Evolutionary conservation across 2,329 filamentous ascomycete genomes (phyloP).

Genomic region (Thermochaetoides dissita): DNA sequence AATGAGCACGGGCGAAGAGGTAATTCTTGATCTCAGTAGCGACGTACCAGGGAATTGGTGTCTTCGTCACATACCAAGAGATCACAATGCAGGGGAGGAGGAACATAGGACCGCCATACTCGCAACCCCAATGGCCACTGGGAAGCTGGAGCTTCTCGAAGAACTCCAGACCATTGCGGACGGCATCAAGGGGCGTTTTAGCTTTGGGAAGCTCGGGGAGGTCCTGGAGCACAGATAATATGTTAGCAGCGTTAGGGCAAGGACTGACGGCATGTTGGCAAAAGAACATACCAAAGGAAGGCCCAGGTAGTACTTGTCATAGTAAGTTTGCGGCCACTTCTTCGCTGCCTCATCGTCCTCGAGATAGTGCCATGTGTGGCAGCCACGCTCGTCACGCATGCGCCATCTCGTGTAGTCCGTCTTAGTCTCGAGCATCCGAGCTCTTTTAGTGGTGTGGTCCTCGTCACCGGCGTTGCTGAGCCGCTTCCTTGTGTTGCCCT

Average conservation of each 20-base stretch:
- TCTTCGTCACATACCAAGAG: slow-evolving; percentile 78
- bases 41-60: slow-evolving; percentile 65
- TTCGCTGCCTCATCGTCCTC: slow-evolving; percentile 55
- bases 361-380: slow-evolving; percentile 91
- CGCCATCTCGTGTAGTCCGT: slow-evolving; percentile 80
- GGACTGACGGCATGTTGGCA: not conserved
- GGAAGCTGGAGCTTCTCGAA: slow-evolving; percentile 81
- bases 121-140: slow-evolving; percentile 88
- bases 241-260: not conserved
- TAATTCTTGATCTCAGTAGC: slow-evolving; percentile 87
- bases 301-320: slow-evolving; percentile 83
- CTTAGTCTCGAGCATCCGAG: slow-evolving; percentile 35
- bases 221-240: slow-evolving; percentile 33
- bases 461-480: slow-evolving; percentile 23
- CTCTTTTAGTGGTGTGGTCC: slow-evolving; percentile 26
- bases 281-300: slow-evolving; percentile 52
- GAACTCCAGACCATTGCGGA: slow-evolving; percentile 71
- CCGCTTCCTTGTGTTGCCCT: slow-evolving; percentile 26
- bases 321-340: slow-evolving; percentile 70
- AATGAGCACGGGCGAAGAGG: slow-evolving; percentile 69
- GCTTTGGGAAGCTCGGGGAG: slow-evolving; percentile 59
- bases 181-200: slow-evolving; percentile 60
- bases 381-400: slow-evolving; percentile 64
- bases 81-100: slow-evolving; percentile 75
- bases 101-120: slow-evolving; percentile 97